These are phyloP conservation scores for Ogataea nonfermentans DNA, from an alignment of 805 yeast genomes.

Conservation along the genomic window DNA sequence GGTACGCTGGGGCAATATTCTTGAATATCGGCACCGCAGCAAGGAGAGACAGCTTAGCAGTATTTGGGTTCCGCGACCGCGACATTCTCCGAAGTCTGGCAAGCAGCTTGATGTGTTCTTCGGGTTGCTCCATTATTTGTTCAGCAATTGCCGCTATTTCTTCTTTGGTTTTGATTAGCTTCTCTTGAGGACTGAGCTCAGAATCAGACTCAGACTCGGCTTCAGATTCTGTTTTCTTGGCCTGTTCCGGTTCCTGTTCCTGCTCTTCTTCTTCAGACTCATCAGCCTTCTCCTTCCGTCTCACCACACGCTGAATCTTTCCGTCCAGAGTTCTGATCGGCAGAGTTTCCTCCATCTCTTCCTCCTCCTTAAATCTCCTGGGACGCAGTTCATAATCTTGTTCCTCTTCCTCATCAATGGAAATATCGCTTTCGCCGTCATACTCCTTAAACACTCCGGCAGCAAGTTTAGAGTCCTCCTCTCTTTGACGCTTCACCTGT, in stretches of 20 bases:
- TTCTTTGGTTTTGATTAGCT: constrained; percentile 65
- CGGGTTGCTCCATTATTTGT: constrained; percentile 80
- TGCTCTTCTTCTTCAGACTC: constrained; percentile 15
- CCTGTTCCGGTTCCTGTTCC: constrained; percentile 17
- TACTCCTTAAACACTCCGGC: constrained; percentile 35
- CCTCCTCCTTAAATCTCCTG: constrained; percentile 47
- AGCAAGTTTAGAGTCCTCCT: constrained; percentile 41
- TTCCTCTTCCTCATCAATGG: constrained; percentile 49
- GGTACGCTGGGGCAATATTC: constrained; percentile 82
- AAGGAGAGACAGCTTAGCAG: constrained; percentile 67
- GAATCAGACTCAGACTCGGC: constrained; percentile 40
- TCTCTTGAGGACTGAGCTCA: constrained; percentile 49
- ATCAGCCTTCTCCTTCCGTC: constrained; percentile 27
- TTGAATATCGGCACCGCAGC: constrained; percentile 85
- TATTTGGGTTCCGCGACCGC: constrained; percentile 60
- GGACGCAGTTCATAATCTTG: constrained; percentile 78
- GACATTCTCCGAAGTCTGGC: constrained; percentile 71
- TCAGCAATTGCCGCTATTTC: constrained; percentile 82
- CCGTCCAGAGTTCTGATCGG: constrained; percentile 81
- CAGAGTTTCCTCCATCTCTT: constrained; percentile 58
- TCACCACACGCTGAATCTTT: constrained; percentile 62
- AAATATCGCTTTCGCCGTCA: constrained; percentile 19
- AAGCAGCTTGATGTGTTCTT: constrained; percentile 67
- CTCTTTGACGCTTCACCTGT: constrained; percentile 40
- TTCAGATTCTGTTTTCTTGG: constrained; percentile 22